Evolutionary conservation across 108 stramenopile species (phyloP).

Genomic region (Thalassiosira profunda): DNA sequence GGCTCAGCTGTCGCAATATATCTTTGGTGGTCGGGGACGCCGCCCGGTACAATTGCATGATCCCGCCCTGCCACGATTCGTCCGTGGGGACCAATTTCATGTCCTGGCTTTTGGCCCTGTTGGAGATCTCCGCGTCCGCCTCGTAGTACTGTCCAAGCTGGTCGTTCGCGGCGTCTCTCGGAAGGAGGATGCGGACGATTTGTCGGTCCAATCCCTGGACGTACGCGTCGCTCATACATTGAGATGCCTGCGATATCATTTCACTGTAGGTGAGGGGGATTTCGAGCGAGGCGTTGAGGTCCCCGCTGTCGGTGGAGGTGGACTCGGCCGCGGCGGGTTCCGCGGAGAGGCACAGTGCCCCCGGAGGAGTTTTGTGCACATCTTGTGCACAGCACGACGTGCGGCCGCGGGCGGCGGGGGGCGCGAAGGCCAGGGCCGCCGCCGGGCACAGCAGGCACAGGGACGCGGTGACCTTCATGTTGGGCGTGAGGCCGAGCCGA

Average conservation of each 20-base stretch:
- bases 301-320: not conserved
- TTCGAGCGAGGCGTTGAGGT: slow-evolving; percentile 34
- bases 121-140: slow-evolving; percentile 34
- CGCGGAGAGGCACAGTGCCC: slow-evolving; percentile 10
- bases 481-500: too few relatives aligned
- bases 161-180: slow-evolving; percentile 60
- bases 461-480: too few relatives aligned
- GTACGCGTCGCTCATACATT: slow-evolving; percentile 76
- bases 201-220: slow-evolving; percentile 61
- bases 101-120: slow-evolving; percentile 2
- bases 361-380: not conserved
- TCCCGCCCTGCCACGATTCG: slow-evolving; percentile 94
- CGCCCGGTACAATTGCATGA: slow-evolving; percentile 87
- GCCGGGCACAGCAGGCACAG: too few relatives aligned
- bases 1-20: slow-evolving; percentile 54
- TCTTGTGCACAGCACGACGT: not conserved
- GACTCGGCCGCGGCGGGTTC: slow-evolving; percentile 5
- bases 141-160: slow-evolving; percentile 71
- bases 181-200: slow-evolving; percentile 77
- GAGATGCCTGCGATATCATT: slow-evolving; percentile 74
- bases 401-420: not conserved
- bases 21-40: slow-evolving; percentile 67
- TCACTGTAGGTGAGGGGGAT: slow-evolving; percentile 78
- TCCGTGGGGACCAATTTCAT: slow-evolving; percentile 80
- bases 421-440: not conserved